Evolutionary conservation across 2,329 filamentous ascomycete species (phyloP).

Genomic region (Fonsecaea monophora): DNA sequence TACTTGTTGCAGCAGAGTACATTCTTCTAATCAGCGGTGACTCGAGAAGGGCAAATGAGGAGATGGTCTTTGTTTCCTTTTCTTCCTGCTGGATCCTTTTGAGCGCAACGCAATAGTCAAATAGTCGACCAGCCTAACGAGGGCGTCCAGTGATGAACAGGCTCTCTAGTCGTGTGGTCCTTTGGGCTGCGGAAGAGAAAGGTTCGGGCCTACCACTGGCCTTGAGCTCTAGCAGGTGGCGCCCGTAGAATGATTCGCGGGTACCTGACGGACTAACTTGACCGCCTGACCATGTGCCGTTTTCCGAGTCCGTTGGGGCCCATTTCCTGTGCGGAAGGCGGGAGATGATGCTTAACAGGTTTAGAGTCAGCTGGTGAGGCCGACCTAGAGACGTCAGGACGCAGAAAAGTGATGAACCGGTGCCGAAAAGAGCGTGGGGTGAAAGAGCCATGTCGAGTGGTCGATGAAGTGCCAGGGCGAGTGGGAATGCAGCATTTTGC

Average conservation of each 20-base stretch:
- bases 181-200: constrained; percentile 10
- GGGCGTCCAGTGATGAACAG: not conserved
- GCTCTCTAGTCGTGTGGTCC: not conserved
- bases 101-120: not conserved
- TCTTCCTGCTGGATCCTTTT: not conserved
- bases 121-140: not conserved
- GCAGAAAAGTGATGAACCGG: not conserved
- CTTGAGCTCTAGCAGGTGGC: not conserved
- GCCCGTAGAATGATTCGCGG: constrained; percentile 9
- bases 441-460: not conserved
- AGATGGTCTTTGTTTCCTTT: constrained; percentile 21
- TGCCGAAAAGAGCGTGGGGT: not conserved
- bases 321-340: not conserved
- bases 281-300: constrained; percentile 21
- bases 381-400: not conserved
- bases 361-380: not conserved
- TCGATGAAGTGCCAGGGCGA: not conserved
- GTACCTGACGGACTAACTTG: constrained; percentile 16
- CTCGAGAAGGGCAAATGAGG: constrained; percentile 28
- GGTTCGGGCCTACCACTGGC: constrained; percentile 11
- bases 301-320: not conserved
- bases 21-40: constrained; percentile 37
- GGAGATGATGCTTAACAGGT: constrained; percentile 3
- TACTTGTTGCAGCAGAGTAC: constrained; percentile 34
- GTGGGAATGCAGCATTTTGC: constrained; percentile 7